These are phyloP conservation scores for Claviceps citrina DNA, from an alignment of 2,329 filamentous ascomycete genomes.

Conservation along the genomic window DNA sequence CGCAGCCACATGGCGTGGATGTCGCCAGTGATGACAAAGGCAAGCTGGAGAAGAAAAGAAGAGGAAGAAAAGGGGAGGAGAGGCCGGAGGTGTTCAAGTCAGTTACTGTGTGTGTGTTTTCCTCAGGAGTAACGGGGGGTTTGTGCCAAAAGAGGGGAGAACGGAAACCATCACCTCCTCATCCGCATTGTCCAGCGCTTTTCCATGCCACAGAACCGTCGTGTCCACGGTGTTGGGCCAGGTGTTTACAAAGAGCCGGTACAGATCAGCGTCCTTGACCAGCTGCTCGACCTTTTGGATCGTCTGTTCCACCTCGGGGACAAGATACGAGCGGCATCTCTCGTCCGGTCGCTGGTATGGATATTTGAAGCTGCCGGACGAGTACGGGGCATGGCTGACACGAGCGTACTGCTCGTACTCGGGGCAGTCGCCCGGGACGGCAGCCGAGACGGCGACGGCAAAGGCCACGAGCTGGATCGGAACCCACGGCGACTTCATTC, in stretches of 20 bases:
- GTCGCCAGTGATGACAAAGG: conserved; percentile 72
- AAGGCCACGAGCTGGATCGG: conserved; percentile 14
- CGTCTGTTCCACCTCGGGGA: conserved; percentile 58
- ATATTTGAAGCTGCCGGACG: conserved; percentile 58
- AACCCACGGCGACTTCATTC: conserved; percentile 1
- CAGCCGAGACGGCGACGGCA: conserved; percentile 15
- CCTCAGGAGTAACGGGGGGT: no score
- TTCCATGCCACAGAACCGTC: conserved; percentile 53
- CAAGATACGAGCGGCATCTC: conserved; percentile 68
- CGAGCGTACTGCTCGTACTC: conserved; percentile 21
- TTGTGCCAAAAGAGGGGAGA: no score
- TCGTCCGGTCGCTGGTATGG: conserved; percentile 65
- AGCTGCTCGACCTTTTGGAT: conserved; percentile 51
- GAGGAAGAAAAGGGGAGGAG: neutral
- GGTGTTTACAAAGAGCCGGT: conserved; percentile 54
- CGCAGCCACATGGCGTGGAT: conserved; percentile 90
- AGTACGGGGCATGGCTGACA: conserved; percentile 50
- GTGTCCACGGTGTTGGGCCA: conserved; percentile 66
- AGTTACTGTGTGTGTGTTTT: no score
- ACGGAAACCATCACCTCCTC: conserved; percentile 34
- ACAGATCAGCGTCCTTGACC: conserved; percentile 63
- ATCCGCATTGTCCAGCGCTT: conserved; percentile 36
- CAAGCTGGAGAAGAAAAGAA: conserved; percentile 31
- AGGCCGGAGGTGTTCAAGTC: no score
- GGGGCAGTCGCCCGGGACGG: conserved; percentile 17